Base-by-base conservation (phyloP, 2,329 filamentous ascomycete genomes). In the Didymella lethalis region DNA sequence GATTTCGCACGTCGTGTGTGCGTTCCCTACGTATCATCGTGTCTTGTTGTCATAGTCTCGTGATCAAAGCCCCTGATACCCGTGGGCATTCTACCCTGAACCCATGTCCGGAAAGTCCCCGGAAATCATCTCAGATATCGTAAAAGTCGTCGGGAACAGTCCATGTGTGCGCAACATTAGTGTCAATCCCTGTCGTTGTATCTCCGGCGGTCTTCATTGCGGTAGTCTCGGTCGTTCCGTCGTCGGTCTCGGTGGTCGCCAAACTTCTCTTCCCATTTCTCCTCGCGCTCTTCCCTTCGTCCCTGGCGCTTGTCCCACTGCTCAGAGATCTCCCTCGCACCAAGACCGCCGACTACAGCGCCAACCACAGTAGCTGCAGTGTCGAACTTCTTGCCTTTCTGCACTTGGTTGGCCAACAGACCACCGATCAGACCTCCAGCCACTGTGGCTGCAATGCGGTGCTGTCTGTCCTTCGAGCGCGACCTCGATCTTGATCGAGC, bases 371-470 rank as follows among this genome's bases (percentile, higher is more conserved):
- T 75, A 4, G 72, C 67, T 28, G 71, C 58, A 1, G 67, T 72
- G 29, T 74, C 67, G 34, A 65, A 68, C 58, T 70, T 71, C 41
- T 67, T 70, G 31, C 70, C 64, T 49, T 70, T 69, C 45, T 67
- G 64, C 2, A 48, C 45, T 36, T 63, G 64, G 7, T 61, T 70
- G 25, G 72, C 75, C 2, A 72, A 56, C 6, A 77, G 41, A 0
- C 76, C 76, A 18, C 76, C 76, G 2, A 72, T 70, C 18, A 78
- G 48, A 11, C 73, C 75, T 2, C 76, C 76, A 29, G 74, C 65
- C 1, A 77, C 59, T 0, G 69, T 70, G 2, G 69, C 71, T 8
- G 67, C 58, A 11, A 70, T 59, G 12, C 70, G 68, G 28, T 69
- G 58, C 16, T 71, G 64, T 36, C 50, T 60, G 45, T 69, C 65